Conservation (phyloP, 306 rosid genomes). For the Amphicarpaea edgeworthii region DNA sequence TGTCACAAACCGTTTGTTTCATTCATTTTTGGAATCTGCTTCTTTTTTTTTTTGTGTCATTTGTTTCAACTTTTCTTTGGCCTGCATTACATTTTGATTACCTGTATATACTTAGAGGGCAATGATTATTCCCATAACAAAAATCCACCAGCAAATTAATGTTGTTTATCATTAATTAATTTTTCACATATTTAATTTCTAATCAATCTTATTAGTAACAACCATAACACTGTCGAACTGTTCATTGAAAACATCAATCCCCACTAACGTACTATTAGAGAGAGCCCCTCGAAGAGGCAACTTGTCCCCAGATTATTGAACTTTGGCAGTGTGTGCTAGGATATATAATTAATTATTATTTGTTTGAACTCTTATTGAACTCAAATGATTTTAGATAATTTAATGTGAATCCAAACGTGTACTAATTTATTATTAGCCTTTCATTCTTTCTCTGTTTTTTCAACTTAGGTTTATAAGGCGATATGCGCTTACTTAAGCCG, state of each 20-base stretch:
- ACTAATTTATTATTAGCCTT: too few relatives aligned
- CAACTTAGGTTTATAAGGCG: slow-evolving; percentile 8
- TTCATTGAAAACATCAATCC: slow-evolving; percentile 44
- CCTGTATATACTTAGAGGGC: slow-evolving; percentile 39
- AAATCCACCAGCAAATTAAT: slow-evolving; percentile 35
- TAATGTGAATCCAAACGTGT: too few relatives aligned
- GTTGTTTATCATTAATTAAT: slow-evolving; percentile 39
- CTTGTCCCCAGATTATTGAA: slow-evolving; percentile 48
- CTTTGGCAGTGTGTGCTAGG: slow-evolving; percentile 33
- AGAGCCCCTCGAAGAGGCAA: slow-evolving; percentile 38
- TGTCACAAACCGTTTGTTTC: slow-evolving; percentile 57
- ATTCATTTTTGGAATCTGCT: slow-evolving; percentile 54
- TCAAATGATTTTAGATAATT: background rate
- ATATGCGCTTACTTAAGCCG: background rate
- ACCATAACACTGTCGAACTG: slow-evolving; percentile 22
- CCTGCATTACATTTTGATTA: slow-evolving; percentile 45
- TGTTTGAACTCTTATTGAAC: background rate
- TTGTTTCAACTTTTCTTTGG: too few relatives aligned
- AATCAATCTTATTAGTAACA: slow-evolving; percentile 38
- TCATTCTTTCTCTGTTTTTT: slow-evolving; percentile 1
- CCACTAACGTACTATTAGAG: slow-evolving; percentile 41
- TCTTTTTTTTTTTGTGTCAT: background rate
- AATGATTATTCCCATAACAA: slow-evolving; percentile 43
- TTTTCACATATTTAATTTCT: slow-evolving; percentile 39
- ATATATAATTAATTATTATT: slow-evolving; percentile 37